Evolutionary conservation across 768 basidiomycete genomes (phyloP).

Genomic region (Mycena chlorophos): DNA sequence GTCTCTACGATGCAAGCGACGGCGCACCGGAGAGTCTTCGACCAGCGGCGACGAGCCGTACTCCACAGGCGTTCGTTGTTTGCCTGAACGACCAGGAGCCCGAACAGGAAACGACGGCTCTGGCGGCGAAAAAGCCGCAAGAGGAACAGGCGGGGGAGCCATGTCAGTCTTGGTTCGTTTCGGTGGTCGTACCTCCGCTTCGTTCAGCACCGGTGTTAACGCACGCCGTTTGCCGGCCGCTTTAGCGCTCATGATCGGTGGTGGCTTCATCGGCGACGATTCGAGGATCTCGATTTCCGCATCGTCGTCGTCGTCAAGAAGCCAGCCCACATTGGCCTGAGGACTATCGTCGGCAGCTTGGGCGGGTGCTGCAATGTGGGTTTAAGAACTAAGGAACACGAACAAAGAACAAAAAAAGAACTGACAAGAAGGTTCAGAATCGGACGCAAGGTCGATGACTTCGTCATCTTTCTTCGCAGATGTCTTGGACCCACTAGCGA

Average conservation of each 20-base stretch:
- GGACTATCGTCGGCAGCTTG: conserved; percentile 30
- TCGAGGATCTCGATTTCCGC: conserved; percentile 53
- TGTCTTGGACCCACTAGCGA: too few relatives aligned
- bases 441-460: conserved; percentile 28
- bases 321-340: conserved; percentile 54
- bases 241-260: neutral
- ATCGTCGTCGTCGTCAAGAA: conserved; percentile 66
- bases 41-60: conserved; percentile 33
- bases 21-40: conserved; percentile 36
- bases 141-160: conserved; percentile 40
- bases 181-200: conserved; percentile 3
- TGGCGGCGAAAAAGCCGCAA: conserved; percentile 30
- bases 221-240: conserved; percentile 11
- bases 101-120: conserved; percentile 49
- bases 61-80: conserved; percentile 25
- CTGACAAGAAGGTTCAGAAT: conserved; percentile 18
- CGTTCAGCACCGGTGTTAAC: conserved; percentile 14
- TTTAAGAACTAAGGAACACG: neutral
- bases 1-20: conserved; percentile 37
- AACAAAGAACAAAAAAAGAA: neutral
- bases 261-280: conserved; percentile 43
- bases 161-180: conserved; percentile 22
- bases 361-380: conserved; percentile 16
- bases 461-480: conserved; percentile 6
- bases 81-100: conserved; percentile 32